Evolutionary conservation across 2,329 filamentous ascomycete genomes (phyloP), one percentile per base, ranked within the genome.

Genomic region (Metarhizium album): DNA sequence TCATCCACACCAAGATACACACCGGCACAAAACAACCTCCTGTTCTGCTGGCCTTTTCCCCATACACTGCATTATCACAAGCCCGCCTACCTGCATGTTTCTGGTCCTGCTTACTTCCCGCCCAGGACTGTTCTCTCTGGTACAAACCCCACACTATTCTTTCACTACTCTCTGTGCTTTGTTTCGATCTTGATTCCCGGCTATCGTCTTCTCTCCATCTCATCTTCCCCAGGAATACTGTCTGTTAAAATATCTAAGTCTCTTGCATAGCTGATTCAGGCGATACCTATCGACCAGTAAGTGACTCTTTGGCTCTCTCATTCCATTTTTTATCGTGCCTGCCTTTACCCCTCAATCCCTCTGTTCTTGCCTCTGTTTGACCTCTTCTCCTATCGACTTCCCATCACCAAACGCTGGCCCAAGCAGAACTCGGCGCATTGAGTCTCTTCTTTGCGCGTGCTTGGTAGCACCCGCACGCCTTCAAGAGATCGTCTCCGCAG

Each of bases 281-380:
- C 67, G 78, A 82, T 62, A 81, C 70, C 57, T 82, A 81, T 67
- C 76, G 78, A 66, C 76, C 78, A 62, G 78, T 78, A 69, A 77
- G 75, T 75, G 52, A 38, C 35, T 42, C 51, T 49, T 48, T 55
- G 51, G 53, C 51, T 40, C 57, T 54, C 45, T 50, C 48, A 46
- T 40, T 42, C 47, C 46, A 47, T 45, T 50, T 48, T 46, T 57
- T 45, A n/a, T n/a, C 11, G 33, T n/a, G 33, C 11, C 16, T 35
- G 11, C 11, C 16, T 35, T n/a, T 22, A 29, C 33, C 46, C 14
- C 14, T 42, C 37, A 22, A 11, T 23, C 7, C 33, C 22, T 16
- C 13, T 35, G 37, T n/a, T 22, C 16, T 9, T 20, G 37, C n/a
- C 7, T 9, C 37, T 35, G 16, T 11, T 22, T 22, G 33, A 24